These are phyloP conservation scores for Athelia psychrophila DNA, from an alignment of 1,284 basidiomycete species.

Conservation along the genomic window DNA sequence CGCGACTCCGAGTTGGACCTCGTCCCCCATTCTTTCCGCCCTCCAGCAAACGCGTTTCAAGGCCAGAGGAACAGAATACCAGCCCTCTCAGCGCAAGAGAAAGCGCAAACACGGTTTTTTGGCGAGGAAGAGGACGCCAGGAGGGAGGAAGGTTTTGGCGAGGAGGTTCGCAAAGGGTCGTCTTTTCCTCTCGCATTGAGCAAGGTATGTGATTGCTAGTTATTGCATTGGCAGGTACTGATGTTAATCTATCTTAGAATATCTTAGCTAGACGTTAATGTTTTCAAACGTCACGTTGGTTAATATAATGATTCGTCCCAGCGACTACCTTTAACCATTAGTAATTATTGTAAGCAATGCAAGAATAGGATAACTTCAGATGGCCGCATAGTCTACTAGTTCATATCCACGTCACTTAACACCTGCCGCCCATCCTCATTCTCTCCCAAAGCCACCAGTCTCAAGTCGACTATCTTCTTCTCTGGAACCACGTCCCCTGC, in stretches of 20 bases:
- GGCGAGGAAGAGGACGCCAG: slow-evolving; percentile 57
- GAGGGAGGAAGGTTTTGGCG: slow-evolving; percentile 63
- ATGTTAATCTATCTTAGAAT: too few species aligned
- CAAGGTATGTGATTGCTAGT: not conserved
- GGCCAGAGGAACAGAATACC: slow-evolving; percentile 74
- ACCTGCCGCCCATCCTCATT: not conserved
- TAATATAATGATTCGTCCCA: too few species aligned
- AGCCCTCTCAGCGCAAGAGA: slow-evolving; percentile 84
- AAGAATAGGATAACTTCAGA: too few species aligned
- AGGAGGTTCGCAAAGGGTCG: slow-evolving; percentile 58
- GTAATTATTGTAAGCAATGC: too few species aligned
- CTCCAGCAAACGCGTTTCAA: slow-evolving; percentile 46
- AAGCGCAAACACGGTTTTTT: slow-evolving; percentile 91
- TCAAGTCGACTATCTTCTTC: not conserved
- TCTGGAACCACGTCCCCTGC: slow-evolving; percentile 10
- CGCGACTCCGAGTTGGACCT: slow-evolving; percentile 6
- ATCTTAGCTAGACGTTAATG: too few species aligned
- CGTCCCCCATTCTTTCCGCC: slow-evolving; percentile 31
- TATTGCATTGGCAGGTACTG: too few species aligned
- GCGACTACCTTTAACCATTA: too few species aligned
- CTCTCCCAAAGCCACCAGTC: not conserved
- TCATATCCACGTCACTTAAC: slow-evolving; percentile 6
- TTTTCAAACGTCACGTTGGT: too few species aligned
- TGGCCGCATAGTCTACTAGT: not conserved
- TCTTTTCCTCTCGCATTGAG: slow-evolving; percentile 54